Base-by-base conservation (phyloP, 352 stramenopile genomes). In the Pythium monospermum region DNA sequence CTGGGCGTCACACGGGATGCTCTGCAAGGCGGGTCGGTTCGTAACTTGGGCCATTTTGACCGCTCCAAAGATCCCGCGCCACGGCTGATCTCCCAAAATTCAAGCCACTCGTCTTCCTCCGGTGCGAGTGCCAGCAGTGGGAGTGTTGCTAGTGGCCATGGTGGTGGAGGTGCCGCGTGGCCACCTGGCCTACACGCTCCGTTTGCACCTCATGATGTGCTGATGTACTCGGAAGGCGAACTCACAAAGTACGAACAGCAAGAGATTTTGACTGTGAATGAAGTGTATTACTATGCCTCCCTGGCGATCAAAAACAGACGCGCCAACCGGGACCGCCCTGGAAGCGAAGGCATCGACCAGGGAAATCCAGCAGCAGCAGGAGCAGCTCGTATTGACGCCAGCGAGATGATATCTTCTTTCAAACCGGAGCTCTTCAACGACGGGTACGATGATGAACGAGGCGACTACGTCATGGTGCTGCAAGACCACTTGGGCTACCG, bases 391-490 rank as follows among this genome's bases (percentile, higher is more conserved):
- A 18, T 15, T 16, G 22, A 16, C 39, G 18, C 23, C 16, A 43
- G 21, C n/a, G n/a, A n/a, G n/a, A n/a, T n/a, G n/a, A n/a, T n/a
- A n/a, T n/a, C n/a, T 18, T 39, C n/a, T 6, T 15, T 35, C 30
- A 36, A 37, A 53, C 22, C 21, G 0, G 51, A 71, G 48, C 71
- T 89, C 18, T 84, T 84, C 65, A 98, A 98, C 59, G 76, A 97
- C 62, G 93, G 91, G 31, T 98, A 88, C 33, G 96, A 99, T 61
- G 95, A 99, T 60, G 92, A 98, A 41, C 88, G 97, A 36, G 98
- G 95, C 53, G 96, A 99, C 66, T 99, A 99, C 67, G 91, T 98
- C 49, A 71, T 98, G 26, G 73, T 94, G 15, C 52, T 87, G 22
- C 85, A 94, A n/a, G 95, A 99, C 66, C 67, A 97, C 25, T 85